These are phyloP conservation scores for Calocybe cyanea DNA, from an alignment of 768 basidiomycete genomes.

Conservation along the genomic window DNA sequence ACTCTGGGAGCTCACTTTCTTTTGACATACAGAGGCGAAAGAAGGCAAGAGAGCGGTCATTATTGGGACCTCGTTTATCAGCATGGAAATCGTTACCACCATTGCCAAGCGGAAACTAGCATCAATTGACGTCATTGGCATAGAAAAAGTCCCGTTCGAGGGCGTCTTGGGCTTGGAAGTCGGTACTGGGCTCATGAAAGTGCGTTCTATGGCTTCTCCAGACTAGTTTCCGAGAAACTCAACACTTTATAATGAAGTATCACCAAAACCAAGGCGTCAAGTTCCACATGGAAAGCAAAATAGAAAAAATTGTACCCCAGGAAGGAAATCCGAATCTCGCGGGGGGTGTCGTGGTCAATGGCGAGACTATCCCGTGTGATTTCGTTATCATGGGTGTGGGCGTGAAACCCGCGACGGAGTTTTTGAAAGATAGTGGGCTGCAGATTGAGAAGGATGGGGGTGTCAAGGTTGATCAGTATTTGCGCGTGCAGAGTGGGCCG, in stretches of 20 bases:
- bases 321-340: conserved; percentile 52
- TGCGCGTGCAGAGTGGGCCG: conserved; percentile 49
- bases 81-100: conserved; percentile 88
- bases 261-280: conserved; percentile 80
- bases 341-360: conserved; percentile 62
- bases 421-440: conserved; percentile 68
- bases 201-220: conserved; percentile 19
- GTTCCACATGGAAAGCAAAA: conserved; percentile 74
- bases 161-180: conserved; percentile 76
- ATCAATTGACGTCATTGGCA: conserved; percentile 80
- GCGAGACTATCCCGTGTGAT: conserved; percentile 64
- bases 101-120: conserved; percentile 70
- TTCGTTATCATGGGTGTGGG: conserved; percentile 85
- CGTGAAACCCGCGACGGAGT: conserved; percentile 77
- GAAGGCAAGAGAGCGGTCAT: conserved; percentile 77
- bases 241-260: conserved; percentile 37
- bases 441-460: conserved; percentile 73
- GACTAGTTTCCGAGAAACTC: too few species aligned
- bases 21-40: conserved; percentile 43
- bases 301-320: conserved; percentile 62
- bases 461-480: conserved; percentile 70
- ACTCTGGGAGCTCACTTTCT: not conserved
- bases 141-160: conserved; percentile 76
- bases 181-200: conserved; percentile 75
- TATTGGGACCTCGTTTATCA: conserved; percentile 88